Evolutionary conservation across 768 basidiomycete genomes (phyloP).

Genomic region (Boletus tylopilopsis): DNA sequence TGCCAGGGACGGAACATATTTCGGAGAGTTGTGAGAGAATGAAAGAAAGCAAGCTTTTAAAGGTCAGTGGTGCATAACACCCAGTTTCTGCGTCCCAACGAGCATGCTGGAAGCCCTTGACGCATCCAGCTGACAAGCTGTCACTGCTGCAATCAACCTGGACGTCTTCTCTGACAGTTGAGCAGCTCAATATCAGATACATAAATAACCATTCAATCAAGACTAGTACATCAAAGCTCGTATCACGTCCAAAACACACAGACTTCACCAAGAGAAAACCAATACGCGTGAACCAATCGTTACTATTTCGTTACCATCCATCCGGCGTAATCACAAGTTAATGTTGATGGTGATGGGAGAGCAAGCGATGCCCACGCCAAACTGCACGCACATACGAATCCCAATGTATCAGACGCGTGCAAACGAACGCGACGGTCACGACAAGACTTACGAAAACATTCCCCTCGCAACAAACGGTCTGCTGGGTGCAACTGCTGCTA

Average conservation of each 20-base stretch:
- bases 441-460: not conserved
- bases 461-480: slow-evolving; percentile 2
- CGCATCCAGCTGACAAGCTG: too few species aligned
- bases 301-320: too few species aligned
- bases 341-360: not conserved
- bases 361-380: slow-evolving; percentile 1
- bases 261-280: not conserved
- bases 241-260: not conserved
- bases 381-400: not conserved
- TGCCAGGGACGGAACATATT: slow-evolving; percentile 5
- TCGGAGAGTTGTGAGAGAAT: not conserved
- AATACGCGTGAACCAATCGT: too few species aligned
- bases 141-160: too few species aligned
- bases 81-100: not conserved
- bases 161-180: too few species aligned
- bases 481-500: not conserved
- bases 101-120: too few species aligned
- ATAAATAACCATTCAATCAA: not conserved
- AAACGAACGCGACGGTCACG: not conserved
- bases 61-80: not conserved
- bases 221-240: not conserved
- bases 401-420: not conserved
- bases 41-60: not conserved
- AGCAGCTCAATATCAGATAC: not conserved
- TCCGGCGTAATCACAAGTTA: too few species aligned